Conservation (phyloP, 2,329 filamentous ascomycete genomes). For the Colletotrichum plurivorum region DNA sequence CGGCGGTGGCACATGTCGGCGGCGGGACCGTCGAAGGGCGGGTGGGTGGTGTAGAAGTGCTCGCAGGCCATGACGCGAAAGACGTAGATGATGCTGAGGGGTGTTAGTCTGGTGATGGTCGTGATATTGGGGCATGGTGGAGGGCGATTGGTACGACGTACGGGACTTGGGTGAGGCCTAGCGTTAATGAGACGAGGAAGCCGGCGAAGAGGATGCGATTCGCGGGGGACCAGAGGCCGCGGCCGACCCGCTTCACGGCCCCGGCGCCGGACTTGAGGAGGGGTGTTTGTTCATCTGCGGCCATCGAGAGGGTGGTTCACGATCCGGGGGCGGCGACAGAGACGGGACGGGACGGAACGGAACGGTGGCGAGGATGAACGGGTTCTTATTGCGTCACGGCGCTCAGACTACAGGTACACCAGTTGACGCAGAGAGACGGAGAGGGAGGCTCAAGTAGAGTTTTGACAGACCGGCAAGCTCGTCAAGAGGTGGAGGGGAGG, state of each 20-base stretch:
- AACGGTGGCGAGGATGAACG: slow-evolving; percentile 5
- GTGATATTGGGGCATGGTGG: slow-evolving; percentile 5
- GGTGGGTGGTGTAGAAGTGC: slow-evolving; percentile 74
- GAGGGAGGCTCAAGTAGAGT: slow-evolving; percentile 25
- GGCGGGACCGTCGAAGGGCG: slow-evolving; percentile 58
- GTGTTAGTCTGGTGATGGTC: slow-evolving; percentile 13
- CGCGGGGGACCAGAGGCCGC: slow-evolving; percentile 39
- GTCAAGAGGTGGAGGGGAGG: not conserved
- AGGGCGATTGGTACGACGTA: slow-evolving; percentile 46
- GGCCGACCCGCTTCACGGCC: slow-evolving; percentile 39
- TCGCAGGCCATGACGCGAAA: slow-evolving; percentile 82
- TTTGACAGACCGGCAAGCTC: slow-evolving; percentile 23
- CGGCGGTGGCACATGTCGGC: slow-evolving; percentile 71
- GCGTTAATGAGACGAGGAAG: slow-evolving; percentile 70
- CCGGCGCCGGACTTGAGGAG: slow-evolving; percentile 37
- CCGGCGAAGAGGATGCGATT: slow-evolving; percentile 69
- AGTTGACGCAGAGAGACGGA: not conserved
- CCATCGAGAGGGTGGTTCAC: slow-evolving; percentile 21
- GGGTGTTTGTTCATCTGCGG: slow-evolving; percentile 38
- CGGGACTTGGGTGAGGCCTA: slow-evolving; percentile 66
- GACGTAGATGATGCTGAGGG: slow-evolving; percentile 68
- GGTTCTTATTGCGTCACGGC: not conserved
- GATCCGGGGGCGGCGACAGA: not conserved
- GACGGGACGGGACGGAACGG: not conserved
- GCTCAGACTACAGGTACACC: not conserved